These are phyloP conservation scores for Helianthus tuberosus DNA, from an alignment of 129 eudicot genomes.

Conservation along the genomic window DNA sequence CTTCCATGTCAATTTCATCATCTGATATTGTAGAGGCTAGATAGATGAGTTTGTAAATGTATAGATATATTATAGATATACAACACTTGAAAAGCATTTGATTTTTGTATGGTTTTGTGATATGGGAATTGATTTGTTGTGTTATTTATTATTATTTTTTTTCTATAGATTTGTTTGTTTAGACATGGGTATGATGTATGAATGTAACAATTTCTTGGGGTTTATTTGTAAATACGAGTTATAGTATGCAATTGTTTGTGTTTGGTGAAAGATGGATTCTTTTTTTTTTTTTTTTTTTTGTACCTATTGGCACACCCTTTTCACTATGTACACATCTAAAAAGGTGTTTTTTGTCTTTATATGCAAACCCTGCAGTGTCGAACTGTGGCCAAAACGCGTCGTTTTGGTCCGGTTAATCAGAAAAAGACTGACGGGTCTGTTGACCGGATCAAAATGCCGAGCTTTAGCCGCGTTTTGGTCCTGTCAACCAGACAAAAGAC, in stretches of 20 bases:
- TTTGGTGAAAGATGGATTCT: background rate
- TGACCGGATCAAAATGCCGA: too few relatives aligned
- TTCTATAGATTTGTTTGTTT: background rate
- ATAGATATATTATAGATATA: conserved; percentile 5
- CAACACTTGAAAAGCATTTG: background rate
- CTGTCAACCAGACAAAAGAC: too few relatives aligned
- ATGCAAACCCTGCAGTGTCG: too few relatives aligned
- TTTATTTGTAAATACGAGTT: background rate
- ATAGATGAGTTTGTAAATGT: conserved; percentile 42
- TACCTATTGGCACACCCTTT: too few relatives aligned
- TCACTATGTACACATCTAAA: too few relatives aligned
- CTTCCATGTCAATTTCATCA: conserved; percentile 57
- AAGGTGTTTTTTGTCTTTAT: too few relatives aligned
- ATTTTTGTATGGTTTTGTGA: conserved; percentile 28
- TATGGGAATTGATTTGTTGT: conserved; percentile 20
- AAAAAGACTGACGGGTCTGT: too few relatives aligned
- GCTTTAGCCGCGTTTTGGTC: too few relatives aligned
- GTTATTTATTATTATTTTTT: background rate
- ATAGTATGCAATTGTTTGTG: background rate
- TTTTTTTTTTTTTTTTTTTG: too few relatives aligned
- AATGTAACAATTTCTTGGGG: conserved; percentile 5
- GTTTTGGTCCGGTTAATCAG: too few relatives aligned
- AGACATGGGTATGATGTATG: background rate
- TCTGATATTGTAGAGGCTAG: conserved; percentile 57
- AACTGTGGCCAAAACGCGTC: too few relatives aligned